Evolutionary conservation across 2,329 filamentous ascomycete species (phyloP), one percentile per base, ranked within the genome.

Genomic region (Grosmannia serpens): DNA sequence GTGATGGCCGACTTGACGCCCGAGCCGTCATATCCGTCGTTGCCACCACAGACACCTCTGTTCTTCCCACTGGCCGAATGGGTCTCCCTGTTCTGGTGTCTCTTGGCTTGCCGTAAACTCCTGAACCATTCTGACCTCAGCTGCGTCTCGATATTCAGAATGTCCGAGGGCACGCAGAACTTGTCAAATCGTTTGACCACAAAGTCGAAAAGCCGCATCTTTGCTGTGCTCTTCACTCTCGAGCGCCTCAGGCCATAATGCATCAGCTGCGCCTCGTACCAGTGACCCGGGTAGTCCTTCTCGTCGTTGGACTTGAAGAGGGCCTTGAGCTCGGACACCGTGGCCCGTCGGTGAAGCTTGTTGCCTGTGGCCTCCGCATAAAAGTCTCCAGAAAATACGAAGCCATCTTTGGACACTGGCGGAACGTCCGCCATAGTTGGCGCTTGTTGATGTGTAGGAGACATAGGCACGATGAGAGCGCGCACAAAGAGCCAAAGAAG

Each of bases 221-320:
- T 80, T 11, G 82, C 81, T 0, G 77, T 75, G 26, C 79, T 75
- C 68, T 85, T 85, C 52, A 74, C 74, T 63, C 81, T 82, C 17
- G 79, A 81, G 0, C 75, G 74, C 8, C 70, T 71, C 0, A 86
- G 71, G 1, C 80, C 82, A 68, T 85, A 86, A 68, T 86, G 83
- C 5, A 83, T 68, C 11, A 85, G 73, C 62, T 86, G 82, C 0
- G 82, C 81, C 60, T 82, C 77, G 60, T 82, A 86, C 77, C 78
- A 86, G 62, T 85, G 80, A 0, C 73, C 80, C 0, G 81, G 75
- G 47, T 75, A 75, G 63, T 84, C 79, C 50, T 70, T 73, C 22
- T 70, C 67, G 31, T 62, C 70, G 38, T 70, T 70, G 4, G 67
- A 61, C 52, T 76, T 73, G 61, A 79, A 77, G 49, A 77, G 71